Conservation (phyloP, 2,329 filamentous ascomycete species). For the Colletotrichum eremochloae region DNA sequence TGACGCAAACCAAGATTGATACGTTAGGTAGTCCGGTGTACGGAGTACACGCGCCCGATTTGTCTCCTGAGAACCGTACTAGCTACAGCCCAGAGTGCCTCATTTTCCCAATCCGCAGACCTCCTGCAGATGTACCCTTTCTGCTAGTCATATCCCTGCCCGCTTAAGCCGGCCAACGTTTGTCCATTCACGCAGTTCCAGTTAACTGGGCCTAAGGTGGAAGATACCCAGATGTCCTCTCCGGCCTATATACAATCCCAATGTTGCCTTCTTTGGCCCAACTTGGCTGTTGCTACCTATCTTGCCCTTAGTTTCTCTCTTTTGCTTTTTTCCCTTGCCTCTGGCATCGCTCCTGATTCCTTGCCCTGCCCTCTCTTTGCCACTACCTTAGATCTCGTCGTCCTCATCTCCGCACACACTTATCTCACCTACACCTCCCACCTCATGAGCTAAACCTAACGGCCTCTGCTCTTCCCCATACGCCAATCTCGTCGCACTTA, state of each 20-base stretch:
- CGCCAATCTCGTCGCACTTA: neutral
- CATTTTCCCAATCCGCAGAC: neutral
- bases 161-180: constrained; percentile 45
- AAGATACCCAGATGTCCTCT: constrained; percentile 15
- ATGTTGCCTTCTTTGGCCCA: constrained; percentile 45
- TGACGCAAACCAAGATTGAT: neutral
- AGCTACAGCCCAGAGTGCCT: neutral
- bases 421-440: constrained; percentile 24
- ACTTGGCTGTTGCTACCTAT: constrained; percentile 20
- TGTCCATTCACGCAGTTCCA: constrained; percentile 48
- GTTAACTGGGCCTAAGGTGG: constrained; percentile 28
- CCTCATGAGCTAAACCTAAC: constrained; percentile 14
- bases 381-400: constrained; percentile 23
- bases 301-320: constrained; percentile 22
- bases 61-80: too few relatives aligned
- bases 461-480: constrained; percentile 12
- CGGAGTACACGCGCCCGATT: too few relatives aligned
- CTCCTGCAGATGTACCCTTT: constrained; percentile 16
- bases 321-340: constrained; percentile 8
- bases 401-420: constrained; percentile 25
- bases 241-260: constrained; percentile 48
- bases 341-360: constrained; percentile 8
- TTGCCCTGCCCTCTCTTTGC: constrained; percentile 35
- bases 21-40: neutral
- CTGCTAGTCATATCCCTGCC: constrained; percentile 44